Base-by-base conservation (phyloP, 306 rosid species). In the Medicago ruthenica region DNA sequence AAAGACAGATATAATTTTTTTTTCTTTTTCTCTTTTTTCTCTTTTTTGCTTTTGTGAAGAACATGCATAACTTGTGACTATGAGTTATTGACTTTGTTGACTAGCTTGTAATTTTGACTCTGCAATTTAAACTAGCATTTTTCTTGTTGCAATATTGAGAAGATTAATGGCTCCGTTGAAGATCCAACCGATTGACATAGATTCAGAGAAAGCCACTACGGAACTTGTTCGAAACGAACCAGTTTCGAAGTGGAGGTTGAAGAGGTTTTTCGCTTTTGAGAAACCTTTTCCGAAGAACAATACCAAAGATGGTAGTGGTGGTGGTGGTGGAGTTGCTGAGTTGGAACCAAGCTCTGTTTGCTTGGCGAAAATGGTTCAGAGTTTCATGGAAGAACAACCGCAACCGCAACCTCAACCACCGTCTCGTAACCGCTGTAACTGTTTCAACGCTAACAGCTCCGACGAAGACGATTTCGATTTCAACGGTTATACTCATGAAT, bases 361-460 rank as follows among this genome's bases (percentile, higher is more conserved):
- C 81, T 82, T 95, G 74, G 97, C 89, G 31, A 95, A 90, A 69
- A 92, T 95, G 99, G 99, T 95, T 41, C 92, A 88, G 79, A 90
- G 81, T 80, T 92, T 92, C 86, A 86, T 95, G 18, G 99, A 95
- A 68, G 99, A 87, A 55, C 98, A 85, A 39, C 73, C 40, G 9
- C 62, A 48, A 39, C 45, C 44, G 13, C 81, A 82, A 40, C 82
- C 77, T 7, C 72, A 21, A 9, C 72, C 64, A 69, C 70, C 44
- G 51, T 80, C 76, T 18, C 92, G 97, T 54, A 90, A 89, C 77
- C 98, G 96, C 87, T 95, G 98, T 86, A 92, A 95, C 70, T 95
- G 98, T 84, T 95, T 95, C 82, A 88, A 95, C 85, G 96, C 85
- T 2, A 95, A 87, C 22, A 87, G 93, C 80, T 95, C 97, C 79